Conservation (phyloP, 257 asterid species). For the Ocimum tenuiflorum region DNA sequence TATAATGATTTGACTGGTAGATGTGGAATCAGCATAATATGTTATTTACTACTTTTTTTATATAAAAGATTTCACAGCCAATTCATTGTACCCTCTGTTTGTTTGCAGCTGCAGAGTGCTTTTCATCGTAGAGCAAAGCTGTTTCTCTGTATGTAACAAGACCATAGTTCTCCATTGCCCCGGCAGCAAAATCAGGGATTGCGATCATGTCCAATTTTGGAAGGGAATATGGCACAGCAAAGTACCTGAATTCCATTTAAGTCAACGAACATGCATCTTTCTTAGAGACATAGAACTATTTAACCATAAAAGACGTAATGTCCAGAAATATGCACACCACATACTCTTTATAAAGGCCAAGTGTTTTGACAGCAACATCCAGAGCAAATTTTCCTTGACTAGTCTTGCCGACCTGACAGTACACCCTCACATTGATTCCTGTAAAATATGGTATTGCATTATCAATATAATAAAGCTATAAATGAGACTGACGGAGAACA, state of each 20-base stretch:
- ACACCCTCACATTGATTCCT: slow-evolving; percentile 80
- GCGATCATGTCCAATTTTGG: slow-evolving; percentile 98
- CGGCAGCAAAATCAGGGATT: slow-evolving; percentile 97
- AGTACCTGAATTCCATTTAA: slow-evolving; percentile 44
- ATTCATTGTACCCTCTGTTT: slow-evolving; percentile 73
- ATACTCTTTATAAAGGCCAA: slow-evolving; percentile 78
- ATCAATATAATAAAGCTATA: slow-evolving; percentile 5
- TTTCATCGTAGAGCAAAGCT: slow-evolving; percentile 85
- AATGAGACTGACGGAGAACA: slow-evolving; percentile 1
- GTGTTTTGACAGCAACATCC: slow-evolving; percentile 89
- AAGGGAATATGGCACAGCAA: slow-evolving; percentile 80
- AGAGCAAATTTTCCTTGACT: slow-evolving; percentile 83
- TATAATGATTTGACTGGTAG: not conserved
- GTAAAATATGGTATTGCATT: slow-evolving; percentile 17
- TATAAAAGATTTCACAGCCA: slow-evolving; percentile 11
- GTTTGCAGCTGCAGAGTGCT: slow-evolving; percentile 94
- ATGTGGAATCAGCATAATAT: not conserved
- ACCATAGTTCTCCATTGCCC: slow-evolving; percentile 98
- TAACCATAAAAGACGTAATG: not conserved
- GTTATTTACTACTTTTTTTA: not conserved
- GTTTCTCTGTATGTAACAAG: slow-evolving; percentile 89
- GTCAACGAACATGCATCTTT: not conserved
- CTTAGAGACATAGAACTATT: not conserved
- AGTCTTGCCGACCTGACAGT: slow-evolving; percentile 79
- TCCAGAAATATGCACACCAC: slow-evolving; percentile 16